Percentiles rank a stretch among this genome's conserved stretches.
Evolutionary conservation across 2,329 filamentous ascomycete genomes (phyloP).

Genomic region (Penicillium glabrum): DNA sequence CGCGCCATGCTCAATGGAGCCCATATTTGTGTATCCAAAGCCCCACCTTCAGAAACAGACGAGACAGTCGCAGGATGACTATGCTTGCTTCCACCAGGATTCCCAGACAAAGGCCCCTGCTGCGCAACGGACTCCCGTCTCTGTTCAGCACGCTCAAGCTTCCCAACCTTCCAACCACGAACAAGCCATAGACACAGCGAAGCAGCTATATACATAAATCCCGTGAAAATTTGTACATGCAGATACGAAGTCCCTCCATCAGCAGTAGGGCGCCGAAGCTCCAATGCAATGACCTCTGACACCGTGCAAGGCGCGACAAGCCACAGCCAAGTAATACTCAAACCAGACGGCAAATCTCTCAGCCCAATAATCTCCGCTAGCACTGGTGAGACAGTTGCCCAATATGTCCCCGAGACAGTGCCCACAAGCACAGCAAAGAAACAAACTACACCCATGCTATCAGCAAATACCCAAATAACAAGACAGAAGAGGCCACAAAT

Average conservation of each 20-base stretch:
- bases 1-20: constrained; percentile 27
- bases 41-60: neutral
- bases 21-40: constrained; percentile 22
- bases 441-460: constrained; percentile 57
- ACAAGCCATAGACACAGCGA: constrained; percentile 49
- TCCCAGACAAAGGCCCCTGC: constrained; percentile 15
- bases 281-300: constrained; percentile 58
- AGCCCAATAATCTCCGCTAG: constrained; percentile 63
- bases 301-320: constrained; percentile 54
- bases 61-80: constrained; percentile 1
- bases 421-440: constrained; percentile 62
- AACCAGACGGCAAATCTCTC: constrained; percentile 54
- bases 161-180: constrained; percentile 41
- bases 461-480: constrained; percentile 61
- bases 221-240: constrained; percentile 55
- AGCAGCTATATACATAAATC: constrained; percentile 60
- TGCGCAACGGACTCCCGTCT: constrained; percentile 8
- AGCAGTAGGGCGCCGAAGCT: constrained; percentile 48
- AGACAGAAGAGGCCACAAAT: constrained; percentile 59
- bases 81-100: constrained; percentile 1
- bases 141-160: constrained; percentile 22
- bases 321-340: constrained; percentile 61
- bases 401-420: constrained; percentile 61
- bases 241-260: constrained; percentile 34
- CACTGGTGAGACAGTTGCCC: constrained; percentile 58